Percentiles rank a stretch among this genome's conserved stretches.
phyloP scores from a whole-genome alignment of 1,284 basidiomycete genomes.

The Boletellus sp. region DNA sequence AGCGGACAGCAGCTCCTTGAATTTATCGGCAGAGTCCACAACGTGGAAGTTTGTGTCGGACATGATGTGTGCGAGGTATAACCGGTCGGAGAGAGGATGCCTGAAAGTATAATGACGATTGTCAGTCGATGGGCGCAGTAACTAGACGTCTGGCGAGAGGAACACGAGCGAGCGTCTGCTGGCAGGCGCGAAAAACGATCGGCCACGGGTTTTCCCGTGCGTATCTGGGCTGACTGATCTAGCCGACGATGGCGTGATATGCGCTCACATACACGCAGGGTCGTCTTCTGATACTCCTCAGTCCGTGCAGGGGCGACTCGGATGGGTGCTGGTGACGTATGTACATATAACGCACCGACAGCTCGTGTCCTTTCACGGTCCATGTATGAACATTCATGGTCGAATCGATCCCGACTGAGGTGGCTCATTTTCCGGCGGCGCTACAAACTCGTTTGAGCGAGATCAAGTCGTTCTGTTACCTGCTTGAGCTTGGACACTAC shows the following conservation, averaged over 20 bases:
- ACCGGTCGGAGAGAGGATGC: not conserved
- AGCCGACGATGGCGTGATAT: not conserved
- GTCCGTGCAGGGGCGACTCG: no score
- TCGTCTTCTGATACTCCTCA: no score
- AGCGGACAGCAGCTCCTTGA: constrained; percentile 68
- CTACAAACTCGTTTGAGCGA: no score
- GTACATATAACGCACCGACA: no score
- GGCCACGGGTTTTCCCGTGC: not conserved
- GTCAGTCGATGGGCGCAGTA: not conserved
- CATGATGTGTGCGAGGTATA: constrained; percentile 11
- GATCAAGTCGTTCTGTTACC: no score
- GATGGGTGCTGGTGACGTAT: no score
- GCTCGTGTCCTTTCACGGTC: no score
- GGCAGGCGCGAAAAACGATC: not conserved
- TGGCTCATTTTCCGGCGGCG: no score
- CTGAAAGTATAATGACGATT: not conserved
- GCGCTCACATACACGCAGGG: no score
- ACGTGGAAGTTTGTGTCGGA: constrained; percentile 45
- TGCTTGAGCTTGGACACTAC: no score
- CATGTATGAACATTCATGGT: no score
- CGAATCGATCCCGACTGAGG: no score
- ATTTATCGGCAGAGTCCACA: constrained; percentile 65
- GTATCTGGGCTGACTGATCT: not conserved
- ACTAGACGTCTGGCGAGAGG: not conserved
- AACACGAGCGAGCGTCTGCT: not conserved